Base-by-base conservation (phyloP, 768 basidiomycete genomes). In the Trametes cubensis region DNA sequence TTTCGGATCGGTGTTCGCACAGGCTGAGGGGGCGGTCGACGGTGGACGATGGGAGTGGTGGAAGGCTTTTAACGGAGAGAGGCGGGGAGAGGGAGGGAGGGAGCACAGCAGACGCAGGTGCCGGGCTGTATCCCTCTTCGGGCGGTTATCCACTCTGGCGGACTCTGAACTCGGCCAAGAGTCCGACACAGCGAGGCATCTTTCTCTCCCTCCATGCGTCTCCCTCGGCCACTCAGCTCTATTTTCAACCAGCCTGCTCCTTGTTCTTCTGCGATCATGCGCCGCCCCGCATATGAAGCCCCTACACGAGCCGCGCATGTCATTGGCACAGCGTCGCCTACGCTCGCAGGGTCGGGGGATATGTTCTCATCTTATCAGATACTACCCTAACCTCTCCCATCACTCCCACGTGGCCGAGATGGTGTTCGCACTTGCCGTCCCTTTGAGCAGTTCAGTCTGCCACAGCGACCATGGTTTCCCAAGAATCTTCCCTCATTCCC, bases 401-500 rank as follows among this genome's bases (percentile, higher is more conserved):
- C 54, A 10, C 17, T 46, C 60, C 44, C 61, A 62, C 61, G 61
- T 62, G 61, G 47, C 53, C 38, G 40, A 44, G 34, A 25, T 26
- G 5, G n/a, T 18, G 46, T 47, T 61, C 53, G 34, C 46, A 34
- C 17, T 25, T 15, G 2, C 53, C n/a, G n/a, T n/a, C n/a, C 14
- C 51, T 20, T 51, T 30, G n/a, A 58, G 45, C 38, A 2, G 42
- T 44, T 21, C 20, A 28, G 13, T 21, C 23, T 23, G 44, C 23
- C 34, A 51, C 50, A 40, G 18, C 38, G 6, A 23, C 62, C 47
- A 64, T 64, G 63, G 18, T 41, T 20, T 64, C 63, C 40, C 63
- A 60, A 60, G 63, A 45, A 10, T 52, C 61, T 20, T 61, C 55
- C 46, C 67, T 67, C 38, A 51, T 64, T 6, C 77, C 78, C 4